phyloP scores from a whole-genome alignment of 768 basidiomycete genomes.

The Rhodosporidiobolus odoratus region DNA sequence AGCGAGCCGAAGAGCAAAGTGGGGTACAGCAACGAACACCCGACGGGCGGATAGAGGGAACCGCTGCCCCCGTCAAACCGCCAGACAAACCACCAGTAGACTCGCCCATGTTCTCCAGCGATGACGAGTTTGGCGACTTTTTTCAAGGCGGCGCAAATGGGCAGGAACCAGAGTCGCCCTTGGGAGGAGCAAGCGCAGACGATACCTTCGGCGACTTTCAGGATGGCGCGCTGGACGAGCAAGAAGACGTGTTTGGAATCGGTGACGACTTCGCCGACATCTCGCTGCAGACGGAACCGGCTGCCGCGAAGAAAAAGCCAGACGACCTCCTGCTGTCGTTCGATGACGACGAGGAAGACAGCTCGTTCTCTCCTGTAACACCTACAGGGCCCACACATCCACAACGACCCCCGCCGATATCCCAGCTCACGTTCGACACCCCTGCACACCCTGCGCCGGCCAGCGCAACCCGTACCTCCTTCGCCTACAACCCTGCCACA shows the following conservation, averaged over 20 bases:
- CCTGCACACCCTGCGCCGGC: not conserved
- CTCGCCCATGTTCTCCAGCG: conserved; percentile 46
- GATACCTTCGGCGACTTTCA: conserved; percentile 48
- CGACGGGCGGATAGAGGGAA: conserved; percentile 41
- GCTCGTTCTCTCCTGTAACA: not conserved
- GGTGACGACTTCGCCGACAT: conserved; percentile 13
- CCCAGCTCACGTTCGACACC: conserved; percentile 13
- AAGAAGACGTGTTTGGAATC: conserved; percentile 33
- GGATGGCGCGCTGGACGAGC: conserved; percentile 30
- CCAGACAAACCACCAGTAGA: conserved; percentile 49
- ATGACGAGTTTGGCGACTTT: conserved; percentile 89
- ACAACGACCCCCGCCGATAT: not conserved
- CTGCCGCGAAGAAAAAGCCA: not conserved
- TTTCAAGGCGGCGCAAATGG: conserved; percentile 49
- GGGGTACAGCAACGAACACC: not conserved
- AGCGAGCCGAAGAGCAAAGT: conserved; percentile 50
- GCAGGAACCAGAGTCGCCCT: conserved; percentile 35
- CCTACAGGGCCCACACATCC: not conserved
- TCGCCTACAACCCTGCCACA: conserved; percentile 5
- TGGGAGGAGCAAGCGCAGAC: conserved; percentile 10
- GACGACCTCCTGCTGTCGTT: conserved; percentile 32
- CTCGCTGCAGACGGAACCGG: not conserved
- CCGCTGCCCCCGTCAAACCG: not conserved
- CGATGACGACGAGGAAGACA: conserved; percentile 36
- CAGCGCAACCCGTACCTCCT: not conserved